Evolutionary conservation across 768 basidiomycete species (phyloP).

Genomic region (Saitozyma sp.): DNA sequence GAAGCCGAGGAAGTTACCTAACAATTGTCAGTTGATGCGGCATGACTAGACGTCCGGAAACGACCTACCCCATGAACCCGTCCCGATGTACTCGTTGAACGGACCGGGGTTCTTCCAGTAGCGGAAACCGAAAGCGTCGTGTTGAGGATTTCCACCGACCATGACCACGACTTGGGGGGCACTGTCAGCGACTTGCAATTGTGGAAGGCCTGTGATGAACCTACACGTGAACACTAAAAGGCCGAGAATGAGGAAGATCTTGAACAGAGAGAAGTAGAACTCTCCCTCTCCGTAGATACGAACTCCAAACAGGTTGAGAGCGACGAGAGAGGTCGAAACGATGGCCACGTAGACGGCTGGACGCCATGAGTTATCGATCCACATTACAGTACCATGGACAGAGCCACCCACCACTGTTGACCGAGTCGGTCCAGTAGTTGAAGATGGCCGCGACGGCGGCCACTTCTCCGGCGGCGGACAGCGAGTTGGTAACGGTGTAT

Average conservation of each 20-base stretch:
- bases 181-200: no score
- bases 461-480: not conserved
- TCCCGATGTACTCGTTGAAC: not conserved
- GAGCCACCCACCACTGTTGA: not conserved
- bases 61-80: not conserved
- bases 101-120: constrained; percentile 10
- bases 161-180: constrained; percentile 46
- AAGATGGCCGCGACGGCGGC: constrained; percentile 9
- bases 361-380: constrained; percentile 12
- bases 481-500: no score
- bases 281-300: constrained; percentile 23
- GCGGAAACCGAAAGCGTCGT: constrained; percentile 46
- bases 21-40: not conserved
- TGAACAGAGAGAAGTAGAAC: constrained; percentile 25
- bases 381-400: constrained; percentile 14
- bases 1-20: constrained; percentile 14
- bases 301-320: constrained; percentile 20
- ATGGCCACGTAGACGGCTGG: constrained; percentile 26
- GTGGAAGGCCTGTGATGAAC: constrained; percentile 52
- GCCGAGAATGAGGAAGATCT: constrained; percentile 58
- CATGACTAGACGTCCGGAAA: constrained; percentile 9
- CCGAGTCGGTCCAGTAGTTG: constrained; percentile 8
- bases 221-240: constrained; percentile 59
- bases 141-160: constrained; percentile 64
- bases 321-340: constrained; percentile 11